phyloP scores from a whole-genome alignment of 2,329 filamentous ascomycete species.

The Sporothrix protearum region DNA sequence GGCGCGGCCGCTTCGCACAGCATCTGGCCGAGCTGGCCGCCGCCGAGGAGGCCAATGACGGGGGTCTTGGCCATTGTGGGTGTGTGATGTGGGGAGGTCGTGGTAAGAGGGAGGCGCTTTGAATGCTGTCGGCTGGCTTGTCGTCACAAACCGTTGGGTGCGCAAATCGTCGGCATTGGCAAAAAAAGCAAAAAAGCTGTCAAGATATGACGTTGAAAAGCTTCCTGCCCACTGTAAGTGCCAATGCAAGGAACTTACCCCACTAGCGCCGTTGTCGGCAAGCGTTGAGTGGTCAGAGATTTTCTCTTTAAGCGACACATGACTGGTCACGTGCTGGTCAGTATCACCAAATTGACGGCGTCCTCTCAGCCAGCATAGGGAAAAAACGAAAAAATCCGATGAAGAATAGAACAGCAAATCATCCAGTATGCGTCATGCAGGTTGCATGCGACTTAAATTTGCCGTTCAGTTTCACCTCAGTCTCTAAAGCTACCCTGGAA shows the following conservation, averaged over 20 bases:
- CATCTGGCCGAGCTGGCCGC: slow-evolving; percentile 87
- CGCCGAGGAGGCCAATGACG: slow-evolving; percentile 50
- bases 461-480: no score
- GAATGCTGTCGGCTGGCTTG: not conserved
- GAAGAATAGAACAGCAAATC: no score
- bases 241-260: not conserved
- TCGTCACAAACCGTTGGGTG: not conserved
- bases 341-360: no score
- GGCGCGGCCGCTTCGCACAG: slow-evolving; percentile 76
- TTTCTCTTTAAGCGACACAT: not conserved
- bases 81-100: not conserved
- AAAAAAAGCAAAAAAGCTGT: not conserved
- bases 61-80: not conserved
- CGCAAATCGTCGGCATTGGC: slow-evolving; percentile 4
- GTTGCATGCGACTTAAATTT: no score
- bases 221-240: slow-evolving; percentile 10
- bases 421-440: no score
- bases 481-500: no score
- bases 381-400: no score
- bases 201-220: not conserved
- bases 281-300: not conserved
- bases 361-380: no score
- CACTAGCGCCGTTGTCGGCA: slow-evolving; percentile 11
- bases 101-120: not conserved
- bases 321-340: not conserved